phyloP scores from a whole-genome alignment of 2,329 filamentous ascomycete species.

The Conoideocrella luteorostrata region DNA sequence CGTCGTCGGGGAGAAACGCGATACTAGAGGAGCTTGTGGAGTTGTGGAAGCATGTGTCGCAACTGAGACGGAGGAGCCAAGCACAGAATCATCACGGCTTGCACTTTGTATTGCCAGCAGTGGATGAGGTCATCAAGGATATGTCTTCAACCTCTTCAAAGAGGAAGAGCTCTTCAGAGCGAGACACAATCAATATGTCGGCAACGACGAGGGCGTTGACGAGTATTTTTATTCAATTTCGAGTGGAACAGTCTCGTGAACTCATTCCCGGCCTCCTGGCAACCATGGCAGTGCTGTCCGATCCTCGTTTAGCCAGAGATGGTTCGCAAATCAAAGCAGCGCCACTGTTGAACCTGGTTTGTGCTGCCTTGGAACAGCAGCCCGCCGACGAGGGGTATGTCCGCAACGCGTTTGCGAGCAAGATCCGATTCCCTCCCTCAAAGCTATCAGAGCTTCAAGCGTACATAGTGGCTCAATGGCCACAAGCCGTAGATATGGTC shows the following conservation, averaged over 20 bases:
- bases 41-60: slow-evolving; percentile 32
- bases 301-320: slow-evolving; percentile 14
- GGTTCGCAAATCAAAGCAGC: slow-evolving; percentile 14
- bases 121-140: slow-evolving; percentile 20
- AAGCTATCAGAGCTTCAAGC: slow-evolving; percentile 16
- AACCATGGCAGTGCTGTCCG: slow-evolving; percentile 25
- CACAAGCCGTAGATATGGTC: slow-evolving; percentile 18
- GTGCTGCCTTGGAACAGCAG: slow-evolving; percentile 14
- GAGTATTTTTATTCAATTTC: slow-evolving; percentile 26
- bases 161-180: slow-evolving; percentile 3
- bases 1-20: slow-evolving; percentile 9
- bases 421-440: slow-evolving; percentile 11
- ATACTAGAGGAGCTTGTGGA: slow-evolving; percentile 24
- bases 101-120: slow-evolving; percentile 24
- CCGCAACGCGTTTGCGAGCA: slow-evolving; percentile 12
- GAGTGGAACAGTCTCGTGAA: slow-evolving; percentile 15
- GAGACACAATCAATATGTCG: slow-evolving; percentile 1
- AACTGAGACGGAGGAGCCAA: slow-evolving; percentile 24
- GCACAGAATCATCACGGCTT: slow-evolving; percentile 6
- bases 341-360: slow-evolving; percentile 23
- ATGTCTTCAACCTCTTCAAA: background rate
- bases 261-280: slow-evolving; percentile 26
- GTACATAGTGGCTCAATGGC: slow-evolving; percentile 25
- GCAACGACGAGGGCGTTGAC: slow-evolving; percentile 17
- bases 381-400: slow-evolving; percentile 16